Percentiles rank a stretch among this genome's conserved stretches.
These are phyloP conservation scores for Neurospora hispaniola DNA, from an alignment of 495 filamentous ascomycete genomes.

Conservation along the genomic window DNA sequence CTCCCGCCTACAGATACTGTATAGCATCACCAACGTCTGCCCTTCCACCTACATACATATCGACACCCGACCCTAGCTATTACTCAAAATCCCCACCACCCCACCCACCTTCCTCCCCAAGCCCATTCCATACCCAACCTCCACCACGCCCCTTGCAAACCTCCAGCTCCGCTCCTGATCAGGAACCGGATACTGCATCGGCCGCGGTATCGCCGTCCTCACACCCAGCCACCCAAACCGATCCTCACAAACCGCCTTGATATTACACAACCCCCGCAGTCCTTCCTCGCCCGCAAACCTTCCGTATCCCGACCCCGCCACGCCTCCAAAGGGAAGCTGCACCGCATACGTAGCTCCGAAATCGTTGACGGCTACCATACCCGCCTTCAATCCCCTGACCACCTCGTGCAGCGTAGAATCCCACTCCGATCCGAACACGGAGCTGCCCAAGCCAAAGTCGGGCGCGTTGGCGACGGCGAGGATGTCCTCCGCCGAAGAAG, in stretches of 20 bases:
- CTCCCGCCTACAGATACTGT: background rate
- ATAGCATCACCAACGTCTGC: background rate
- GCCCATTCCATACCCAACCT: slow-evolving; percentile 40
- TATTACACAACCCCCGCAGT: slow-evolving; percentile 69
- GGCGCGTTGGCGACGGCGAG: slow-evolving; percentile 68
- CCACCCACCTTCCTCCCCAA: slow-evolving; percentile 28
- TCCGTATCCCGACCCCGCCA: slow-evolving; percentile 80
- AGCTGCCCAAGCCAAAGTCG: slow-evolving; percentile 65
- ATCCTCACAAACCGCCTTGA: slow-evolving; percentile 79
- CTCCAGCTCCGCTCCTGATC: slow-evolving; percentile 42
- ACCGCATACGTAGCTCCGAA: slow-evolving; percentile 88
- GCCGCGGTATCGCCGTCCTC: slow-evolving; percentile 64
- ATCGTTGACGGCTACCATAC: slow-evolving; percentile 91
- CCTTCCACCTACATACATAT: background rate
- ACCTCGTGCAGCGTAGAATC: slow-evolving; percentile 36
- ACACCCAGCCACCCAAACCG: slow-evolving; percentile 47
- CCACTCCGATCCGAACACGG: slow-evolving; percentile 61
- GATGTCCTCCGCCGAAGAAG: slow-evolving; percentile 42
- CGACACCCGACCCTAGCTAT: slow-evolving; percentile 13
- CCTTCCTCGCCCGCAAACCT: slow-evolving; percentile 90
- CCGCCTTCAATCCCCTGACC: slow-evolving; percentile 59
- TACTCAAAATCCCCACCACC: slow-evolving; percentile 31
- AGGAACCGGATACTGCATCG: slow-evolving; percentile 69
- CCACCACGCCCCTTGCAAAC: slow-evolving; percentile 46
- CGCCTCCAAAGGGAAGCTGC: slow-evolving; percentile 86